A percentile compares a stretch with the other conserved stretches of the same genome.
These are phyloP conservation scores for Termitomyces titanicus DNA, from an alignment of 768 basidiomycete genomes.

Conservation along the genomic window DNA sequence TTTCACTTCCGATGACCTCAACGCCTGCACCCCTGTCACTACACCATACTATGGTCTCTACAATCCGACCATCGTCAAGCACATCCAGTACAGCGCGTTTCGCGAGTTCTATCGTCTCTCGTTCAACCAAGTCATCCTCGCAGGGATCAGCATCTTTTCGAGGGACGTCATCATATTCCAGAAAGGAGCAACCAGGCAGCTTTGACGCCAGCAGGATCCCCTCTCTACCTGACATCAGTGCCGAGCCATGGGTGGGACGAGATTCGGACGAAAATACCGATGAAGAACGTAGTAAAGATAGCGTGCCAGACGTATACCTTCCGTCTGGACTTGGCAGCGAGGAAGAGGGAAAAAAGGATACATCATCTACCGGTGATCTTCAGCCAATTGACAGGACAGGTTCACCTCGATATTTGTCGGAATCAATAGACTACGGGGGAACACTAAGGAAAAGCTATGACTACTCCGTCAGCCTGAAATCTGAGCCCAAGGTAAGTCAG, in stretches of 20 bases:
- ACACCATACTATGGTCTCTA: constrained; percentile 41
- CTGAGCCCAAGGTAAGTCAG: constrained; percentile 53
- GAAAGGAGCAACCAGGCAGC: constrained; percentile 37
- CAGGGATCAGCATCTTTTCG: constrained; percentile 26
- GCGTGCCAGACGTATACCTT: constrained; percentile 51
- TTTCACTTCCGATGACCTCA: constrained; percentile 58
- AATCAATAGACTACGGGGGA: constrained; percentile 29
- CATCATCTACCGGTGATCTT: constrained; percentile 55
- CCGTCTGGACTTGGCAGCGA: constrained; percentile 42
- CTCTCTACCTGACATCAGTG: constrained; percentile 41
- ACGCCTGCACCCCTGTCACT: constrained; percentile 51
- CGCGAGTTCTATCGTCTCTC: constrained; percentile 46
- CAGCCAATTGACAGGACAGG: constrained; percentile 52
- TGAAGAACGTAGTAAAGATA: constrained; percentile 42
- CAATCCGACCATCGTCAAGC: constrained; percentile 43
- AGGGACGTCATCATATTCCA: constrained; percentile 24
- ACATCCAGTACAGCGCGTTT: constrained; percentile 47
- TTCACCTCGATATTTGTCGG: constrained; percentile 43
- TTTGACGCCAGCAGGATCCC: constrained; percentile 62
- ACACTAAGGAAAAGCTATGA: constrained; percentile 54
- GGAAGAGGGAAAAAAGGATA: constrained; percentile 30
- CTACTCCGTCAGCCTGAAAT: constrained; percentile 55
- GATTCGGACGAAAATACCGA: constrained; percentile 34
- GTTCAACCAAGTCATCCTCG: constrained; percentile 46
- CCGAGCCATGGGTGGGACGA: constrained; percentile 26